These are phyloP conservation scores for Globisporangium cystogenes DNA, from an alignment of 352 stramenopile genomes.

Conservation along the genomic window DNA sequence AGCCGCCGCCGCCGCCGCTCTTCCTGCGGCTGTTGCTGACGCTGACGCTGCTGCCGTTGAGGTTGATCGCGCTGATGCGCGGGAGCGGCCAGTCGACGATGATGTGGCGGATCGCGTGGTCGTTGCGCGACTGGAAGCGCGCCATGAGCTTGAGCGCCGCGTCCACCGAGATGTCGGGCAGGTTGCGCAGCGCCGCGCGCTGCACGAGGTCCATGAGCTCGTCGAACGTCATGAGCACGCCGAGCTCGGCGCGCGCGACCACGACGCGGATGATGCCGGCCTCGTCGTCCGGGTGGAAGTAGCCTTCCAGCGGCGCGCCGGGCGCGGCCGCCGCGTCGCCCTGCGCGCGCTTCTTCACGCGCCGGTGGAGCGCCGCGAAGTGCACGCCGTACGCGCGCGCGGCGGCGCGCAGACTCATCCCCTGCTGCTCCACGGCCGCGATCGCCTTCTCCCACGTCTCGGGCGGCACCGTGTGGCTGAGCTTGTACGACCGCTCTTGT, in stretches of 20 bases:
- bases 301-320: conserved; percentile 14
- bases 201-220: conserved; percentile 57
- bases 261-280: conserved; percentile 51
- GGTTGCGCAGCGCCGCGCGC: conserved; percentile 40
- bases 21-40: conserved; percentile 2
- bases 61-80: conserved; percentile 5
- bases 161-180: conserved; percentile 54
- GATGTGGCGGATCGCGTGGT: conserved; percentile 44
- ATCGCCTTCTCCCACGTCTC: conserved; percentile 61
- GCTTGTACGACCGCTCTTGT: conserved; percentile 32
- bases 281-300: conserved; percentile 52
- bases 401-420: conserved; percentile 48
- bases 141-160: conserved; percentile 38
- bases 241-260: conserved; percentile 43
- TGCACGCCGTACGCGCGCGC: conserved; percentile 47
- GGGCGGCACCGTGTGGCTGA: conserved; percentile 48
- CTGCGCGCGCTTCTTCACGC: conserved; percentile 49
- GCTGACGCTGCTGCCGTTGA: conserved; percentile 6
- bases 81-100: conserved; percentile 36
- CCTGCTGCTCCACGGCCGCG: conserved; percentile 41
- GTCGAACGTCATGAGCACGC: conserved; percentile 63
- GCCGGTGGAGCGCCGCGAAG: conserved; percentile 49
- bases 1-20: background rate
- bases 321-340: conserved; percentile 2
- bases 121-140: conserved; percentile 46